A percentile compares a stretch with the other conserved stretches of the same genome.
These are phyloP conservation scores for Phytophthora nicotianae DNA, from an alignment of 352 stramenopile species.

Conservation along the genomic window DNA sequence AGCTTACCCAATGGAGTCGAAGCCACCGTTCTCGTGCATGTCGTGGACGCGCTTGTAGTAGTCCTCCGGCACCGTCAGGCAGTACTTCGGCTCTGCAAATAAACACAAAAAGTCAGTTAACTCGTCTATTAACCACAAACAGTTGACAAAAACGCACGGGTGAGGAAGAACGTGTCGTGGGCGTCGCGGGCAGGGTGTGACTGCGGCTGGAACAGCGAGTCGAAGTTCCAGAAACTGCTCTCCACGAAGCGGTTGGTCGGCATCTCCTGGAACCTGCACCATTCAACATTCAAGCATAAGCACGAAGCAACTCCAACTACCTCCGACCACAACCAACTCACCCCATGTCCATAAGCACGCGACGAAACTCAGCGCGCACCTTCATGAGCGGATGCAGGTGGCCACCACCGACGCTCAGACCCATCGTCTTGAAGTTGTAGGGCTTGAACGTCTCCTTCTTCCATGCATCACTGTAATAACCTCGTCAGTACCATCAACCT, in stretches of 20 bases:
- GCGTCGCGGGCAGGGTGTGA: slow-evolving; percentile 98
- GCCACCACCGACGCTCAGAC: slow-evolving; percentile 93
- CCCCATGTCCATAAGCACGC: slow-evolving; percentile 99
- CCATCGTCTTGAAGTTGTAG: slow-evolving; percentile 99
- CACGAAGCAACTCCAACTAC: neutral
- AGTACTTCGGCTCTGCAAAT: slow-evolving; percentile 69
- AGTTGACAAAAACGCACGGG: slow-evolving; percentile 53
- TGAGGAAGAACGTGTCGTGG: slow-evolving; percentile 99
- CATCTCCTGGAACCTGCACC: slow-evolving; percentile 98
- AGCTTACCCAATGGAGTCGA: slow-evolving; percentile 96
- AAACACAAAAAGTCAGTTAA: slow-evolving; percentile 3
- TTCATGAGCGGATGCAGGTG: slow-evolving; percentile 99
- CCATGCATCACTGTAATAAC: slow-evolving; percentile 83
- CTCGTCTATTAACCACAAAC: neutral
- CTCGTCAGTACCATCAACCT: slow-evolving; percentile 11
- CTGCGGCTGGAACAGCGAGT: slow-evolving; percentile 99
- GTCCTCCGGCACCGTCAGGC: slow-evolving; percentile 94
- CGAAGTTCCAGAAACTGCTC: slow-evolving; percentile 99
- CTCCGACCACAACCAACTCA: slow-evolving; percentile 26
- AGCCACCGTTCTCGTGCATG: slow-evolving; percentile 98
- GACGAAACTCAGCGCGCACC: slow-evolving; percentile 97
- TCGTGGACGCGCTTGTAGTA: slow-evolving; percentile 98
- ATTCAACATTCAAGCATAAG: slow-evolving; percentile 3
- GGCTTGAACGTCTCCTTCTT: slow-evolving; percentile 97
- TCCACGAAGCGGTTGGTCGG: slow-evolving; percentile 99